Base-by-base conservation (phyloP, 345 rosid species). In the Lumnitzera littorea region DNA sequence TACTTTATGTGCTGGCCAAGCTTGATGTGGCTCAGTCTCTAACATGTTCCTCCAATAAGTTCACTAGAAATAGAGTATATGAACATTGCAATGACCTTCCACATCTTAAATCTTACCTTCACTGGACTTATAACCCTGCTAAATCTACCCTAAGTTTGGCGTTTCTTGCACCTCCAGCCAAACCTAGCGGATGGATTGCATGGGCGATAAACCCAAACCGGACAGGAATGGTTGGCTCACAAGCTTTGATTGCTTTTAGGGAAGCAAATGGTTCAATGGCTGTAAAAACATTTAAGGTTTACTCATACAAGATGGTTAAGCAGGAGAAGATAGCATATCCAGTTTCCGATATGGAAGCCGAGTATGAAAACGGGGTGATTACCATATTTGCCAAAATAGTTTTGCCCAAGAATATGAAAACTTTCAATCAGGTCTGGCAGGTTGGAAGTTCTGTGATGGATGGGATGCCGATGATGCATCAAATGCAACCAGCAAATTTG, bases 111-210 rank as follows among this genome's bases (percentile, higher is more conserved):
- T 69, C 98, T 61, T 70, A 31, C 79, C 86, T 91, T 15, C 98
- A 86, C 78, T 91, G 69, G 79, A 78, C 89, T 66, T 84, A 81
- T 70, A 63, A 86, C 64, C 49, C 85, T 46, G 20, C 89, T 47
- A 87, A 83, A 78, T 84, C 98, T 12, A 84, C 98, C 16, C 91
- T 91, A 61, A 73, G 85, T 53, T 60, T 91, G 20, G 95, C 96
- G 17, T 91, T 84, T 87, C 16, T 78, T 17, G 84, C 95, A 0
- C 11, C 83, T 17, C 96, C 89, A 0, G 27, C 81, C 4, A 46
- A 48, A 1, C 0, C 84, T 51, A 65, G 58, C 29, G 96, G 92
- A 41, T 91, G 98, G 98, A 51, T 82, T 47, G 72, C 85, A n/a
- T 91, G 96, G 98, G 98, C 80, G 27, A 75, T 91, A 54, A 91